A percentile compares a stretch with the other conserved stretches of the same genome.
phyloP scores from a whole-genome alignment of 1,284 basidiomycete species.

The Pseudozyma sp. region DNA sequence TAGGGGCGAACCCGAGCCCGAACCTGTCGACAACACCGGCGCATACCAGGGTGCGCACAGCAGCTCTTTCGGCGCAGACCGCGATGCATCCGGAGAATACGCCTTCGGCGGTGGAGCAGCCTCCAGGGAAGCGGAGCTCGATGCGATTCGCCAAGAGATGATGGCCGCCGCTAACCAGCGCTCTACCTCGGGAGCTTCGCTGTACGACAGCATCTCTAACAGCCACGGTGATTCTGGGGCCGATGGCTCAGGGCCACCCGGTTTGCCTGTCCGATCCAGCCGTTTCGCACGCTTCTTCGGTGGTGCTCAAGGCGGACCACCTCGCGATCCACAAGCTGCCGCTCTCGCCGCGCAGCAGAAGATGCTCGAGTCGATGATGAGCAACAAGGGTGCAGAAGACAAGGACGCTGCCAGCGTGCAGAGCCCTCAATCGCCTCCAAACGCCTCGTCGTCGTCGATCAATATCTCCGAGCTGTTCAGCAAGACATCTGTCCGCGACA shows the following conservation, averaged over 20 bases:
- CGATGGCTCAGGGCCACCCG: constrained; percentile 38
- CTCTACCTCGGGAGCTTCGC: constrained; percentile 35
- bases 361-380: constrained; percentile 47
- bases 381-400: constrained; percentile 6
- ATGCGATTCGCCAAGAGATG: constrained; percentile 45
- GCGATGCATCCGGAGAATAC: constrained; percentile 32
- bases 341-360: constrained; percentile 59
- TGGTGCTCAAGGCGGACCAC: constrained; percentile 43
- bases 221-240: constrained; percentile 35
- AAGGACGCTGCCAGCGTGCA: constrained; percentile 19
- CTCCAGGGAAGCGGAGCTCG: constrained; percentile 35
- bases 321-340: constrained; percentile 55
- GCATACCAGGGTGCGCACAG: constrained; percentile 4
- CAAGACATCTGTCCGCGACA: constrained; percentile 34
- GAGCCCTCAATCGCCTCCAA: constrained; percentile 27
- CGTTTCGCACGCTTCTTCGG: constrained; percentile 68
- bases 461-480: constrained; percentile 52
- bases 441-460: constrained; percentile 39
- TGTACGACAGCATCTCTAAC: constrained; percentile 56
- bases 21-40: constrained; percentile 12
- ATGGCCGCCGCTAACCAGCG: constrained; percentile 46
- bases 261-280: constrained; percentile 61
- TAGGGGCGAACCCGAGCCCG: constrained; percentile 28
- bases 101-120: constrained; percentile 19
- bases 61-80: constrained; percentile 18